Evolutionary conservation across 139 green algal species (phyloP).

Genomic region (Chlamydomonas sphaeroides): DNA sequence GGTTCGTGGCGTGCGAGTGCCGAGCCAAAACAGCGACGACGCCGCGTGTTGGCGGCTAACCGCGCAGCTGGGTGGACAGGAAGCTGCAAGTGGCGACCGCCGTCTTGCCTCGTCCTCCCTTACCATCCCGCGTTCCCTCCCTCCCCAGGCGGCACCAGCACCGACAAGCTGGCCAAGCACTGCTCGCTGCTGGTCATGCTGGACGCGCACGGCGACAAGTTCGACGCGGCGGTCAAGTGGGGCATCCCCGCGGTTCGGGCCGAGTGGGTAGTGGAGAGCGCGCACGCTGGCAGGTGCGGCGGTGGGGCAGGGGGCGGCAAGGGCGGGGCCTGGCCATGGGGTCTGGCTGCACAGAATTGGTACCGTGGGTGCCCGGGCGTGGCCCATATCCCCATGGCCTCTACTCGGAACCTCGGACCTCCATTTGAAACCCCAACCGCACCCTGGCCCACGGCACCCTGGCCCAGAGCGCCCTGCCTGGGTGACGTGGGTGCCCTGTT

Average conservation of each 20-base stretch:
- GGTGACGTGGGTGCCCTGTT: no score
- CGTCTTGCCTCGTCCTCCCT: not conserved
- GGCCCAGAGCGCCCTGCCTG: no score
- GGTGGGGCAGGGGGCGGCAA: no score
- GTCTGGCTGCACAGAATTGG: not conserved
- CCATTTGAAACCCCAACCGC: no score
- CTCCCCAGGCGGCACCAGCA: conserved; percentile 12
- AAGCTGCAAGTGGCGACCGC: no score
- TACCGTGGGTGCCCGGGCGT: no score
- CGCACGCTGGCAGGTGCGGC: not conserved
- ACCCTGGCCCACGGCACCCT: no score
- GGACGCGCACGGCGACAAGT: conserved; percentile 18
- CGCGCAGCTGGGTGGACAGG: no score
- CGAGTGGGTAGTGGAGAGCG: conserved; percentile 29
- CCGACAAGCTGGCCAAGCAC: conserved; percentile 22
- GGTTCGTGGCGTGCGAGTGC: not conserved
- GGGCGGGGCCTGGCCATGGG: not conserved
- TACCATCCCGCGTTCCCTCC: not conserved
- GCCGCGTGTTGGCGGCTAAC: no score
- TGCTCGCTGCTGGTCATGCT: conserved; percentile 16
- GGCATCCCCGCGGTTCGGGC: conserved; percentile 13
- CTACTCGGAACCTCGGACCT: no score
- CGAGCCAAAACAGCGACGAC: no score
- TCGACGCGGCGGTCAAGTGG: conserved; percentile 5
- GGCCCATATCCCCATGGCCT: not conserved